These are phyloP conservation scores for Fraxinus excelsior DNA, from an alignment of 257 asterid species.

Conservation along the genomic window DNA sequence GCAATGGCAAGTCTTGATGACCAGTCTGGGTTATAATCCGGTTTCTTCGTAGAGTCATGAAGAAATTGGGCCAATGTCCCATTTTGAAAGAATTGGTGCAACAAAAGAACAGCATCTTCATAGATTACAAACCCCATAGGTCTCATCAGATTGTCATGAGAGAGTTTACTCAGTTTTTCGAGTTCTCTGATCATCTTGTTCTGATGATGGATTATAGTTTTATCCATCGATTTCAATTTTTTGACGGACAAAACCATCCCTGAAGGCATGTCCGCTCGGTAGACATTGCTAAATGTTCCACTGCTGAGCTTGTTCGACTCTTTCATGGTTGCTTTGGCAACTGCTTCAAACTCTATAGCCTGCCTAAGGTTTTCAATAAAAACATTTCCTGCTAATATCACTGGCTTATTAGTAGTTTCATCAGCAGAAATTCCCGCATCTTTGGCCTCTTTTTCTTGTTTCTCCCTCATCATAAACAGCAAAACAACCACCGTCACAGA, in stretches of 20 bases:
- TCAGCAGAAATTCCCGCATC: constrained; percentile 41
- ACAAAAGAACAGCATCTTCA: constrained; percentile 73
- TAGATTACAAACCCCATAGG: constrained; percentile 81
- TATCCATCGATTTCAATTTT: constrained; percentile 78
- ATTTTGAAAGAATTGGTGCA: constrained; percentile 60
- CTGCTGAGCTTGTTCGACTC: constrained; percentile 66
- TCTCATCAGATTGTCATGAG: constrained; percentile 77
- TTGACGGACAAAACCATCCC: constrained; percentile 80
- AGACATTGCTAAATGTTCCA: constrained; percentile 87
- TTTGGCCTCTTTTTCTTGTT: constrained; percentile 73
- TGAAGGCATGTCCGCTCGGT: constrained; percentile 95
- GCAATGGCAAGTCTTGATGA: constrained; percentile 80
- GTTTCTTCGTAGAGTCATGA: constrained; percentile 48
- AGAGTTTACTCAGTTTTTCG: constrained; percentile 79
- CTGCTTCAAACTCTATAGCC: constrained; percentile 86
- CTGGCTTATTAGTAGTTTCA: constrained; percentile 48
- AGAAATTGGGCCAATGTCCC: constrained; percentile 81
- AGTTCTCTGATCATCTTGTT: constrained; percentile 91
- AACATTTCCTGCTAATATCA: constrained; percentile 76
- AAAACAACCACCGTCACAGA: constrained; percentile 74
- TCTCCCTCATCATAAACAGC: constrained; percentile 92
- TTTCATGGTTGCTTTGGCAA: constrained; percentile 70
- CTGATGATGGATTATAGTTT: constrained; percentile 64
- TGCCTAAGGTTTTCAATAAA: constrained; percentile 81
- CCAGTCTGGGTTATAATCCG: constrained; percentile 80